Base-by-base conservation (phyloP, 768 basidiomycete species). In the Suillus brevipes region DNA sequence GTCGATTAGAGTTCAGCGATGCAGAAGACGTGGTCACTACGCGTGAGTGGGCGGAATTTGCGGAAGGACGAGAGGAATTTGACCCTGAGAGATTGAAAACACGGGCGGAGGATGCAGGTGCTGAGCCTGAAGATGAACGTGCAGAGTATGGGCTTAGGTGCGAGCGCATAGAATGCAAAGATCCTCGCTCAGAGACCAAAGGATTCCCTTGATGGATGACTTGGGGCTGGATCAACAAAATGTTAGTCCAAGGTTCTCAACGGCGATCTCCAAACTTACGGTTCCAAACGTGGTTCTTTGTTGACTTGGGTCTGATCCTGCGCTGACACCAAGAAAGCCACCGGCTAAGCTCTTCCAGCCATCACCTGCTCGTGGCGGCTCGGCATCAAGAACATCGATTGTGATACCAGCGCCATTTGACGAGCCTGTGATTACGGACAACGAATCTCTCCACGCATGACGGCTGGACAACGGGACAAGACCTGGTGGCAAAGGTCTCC, bases 381-480 rank as follows among this genome's bases (percentile, higher is more conserved):
- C 87, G 40, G 90, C 88, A 66, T 92, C 91, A 18, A 90, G 77
- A 6, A 90, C 71, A 70, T 91, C 89, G 23, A 87, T 82, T 4
- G 81, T 75, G 62, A 87, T 28, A 16, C 74, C 69, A 8, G 71
- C 77, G 2, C 67, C 76, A 45, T 75, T 68, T 18, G 69, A 73
- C 36, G 75, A 74, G 43, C 77, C 76, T 23, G 74, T 73, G 45
- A 75, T 72, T n/a, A 70, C 74, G 61, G 65, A 71, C 61, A 68
- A 73, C 67, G 75, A 81, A 58, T 75, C 75, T 38, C 77, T 76
- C 80, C 77, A 81, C 20, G 68, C 68, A 37, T 66, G 65, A n/a
- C 72, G 68, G 38, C 75, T 71, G 14, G 76, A 72, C 9, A 75
- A 34, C 0, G 73, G 65, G 1, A 67, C 65, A 25, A 83, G 76